Percentiles rank a stretch among this genome's conserved stretches.
Conservation (phyloP, 2,329 filamentous ascomycete species). For the Biscogniauxia marginata region DNA sequence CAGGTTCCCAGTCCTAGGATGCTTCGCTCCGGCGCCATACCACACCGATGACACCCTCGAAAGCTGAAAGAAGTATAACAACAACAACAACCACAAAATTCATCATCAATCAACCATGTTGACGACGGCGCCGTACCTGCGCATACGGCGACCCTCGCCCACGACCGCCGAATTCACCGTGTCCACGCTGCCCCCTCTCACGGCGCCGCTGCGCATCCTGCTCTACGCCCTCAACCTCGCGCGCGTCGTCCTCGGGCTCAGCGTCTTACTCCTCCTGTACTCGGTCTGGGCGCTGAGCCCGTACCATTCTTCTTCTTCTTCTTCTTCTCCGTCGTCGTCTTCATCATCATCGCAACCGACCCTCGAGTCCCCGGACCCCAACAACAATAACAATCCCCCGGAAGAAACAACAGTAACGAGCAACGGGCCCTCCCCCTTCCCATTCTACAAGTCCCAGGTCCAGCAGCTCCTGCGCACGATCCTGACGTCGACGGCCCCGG, state of each 20-base stretch:
- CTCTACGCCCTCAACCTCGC: slow-evolving; percentile 43
- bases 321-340: slow-evolving; percentile 10
- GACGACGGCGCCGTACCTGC: slow-evolving; percentile 58
- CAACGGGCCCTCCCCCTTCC: slow-evolving; percentile 17
- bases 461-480: slow-evolving; percentile 17
- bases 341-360: too few species aligned
- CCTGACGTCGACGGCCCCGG: slow-evolving; percentile 25
- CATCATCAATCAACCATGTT: too few species aligned
- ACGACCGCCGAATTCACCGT: slow-evolving; percentile 93
- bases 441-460: slow-evolving; percentile 21
- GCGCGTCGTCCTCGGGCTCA: slow-evolving; percentile 41
- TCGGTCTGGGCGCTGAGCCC: slow-evolving; percentile 41
- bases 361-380: not conserved
- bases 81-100: slow-evolving; percentile 2
- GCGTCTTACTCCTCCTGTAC: slow-evolving; percentile 49
- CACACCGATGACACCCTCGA: not conserved
- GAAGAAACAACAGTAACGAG: slow-evolving; percentile 10
- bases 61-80: too few species aligned
- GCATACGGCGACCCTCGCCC: slow-evolving; percentile 69
- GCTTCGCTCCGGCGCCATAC: not conserved
- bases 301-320: slow-evolving; percentile 7
- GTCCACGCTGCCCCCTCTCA: slow-evolving; percentile 67
- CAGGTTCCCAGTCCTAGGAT: not conserved
- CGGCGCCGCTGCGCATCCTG: slow-evolving; percentile 47
- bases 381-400: not conserved